phyloP scores from a whole-genome alignment of 768 basidiomycete genomes.

The Phallus indusiatus region DNA sequence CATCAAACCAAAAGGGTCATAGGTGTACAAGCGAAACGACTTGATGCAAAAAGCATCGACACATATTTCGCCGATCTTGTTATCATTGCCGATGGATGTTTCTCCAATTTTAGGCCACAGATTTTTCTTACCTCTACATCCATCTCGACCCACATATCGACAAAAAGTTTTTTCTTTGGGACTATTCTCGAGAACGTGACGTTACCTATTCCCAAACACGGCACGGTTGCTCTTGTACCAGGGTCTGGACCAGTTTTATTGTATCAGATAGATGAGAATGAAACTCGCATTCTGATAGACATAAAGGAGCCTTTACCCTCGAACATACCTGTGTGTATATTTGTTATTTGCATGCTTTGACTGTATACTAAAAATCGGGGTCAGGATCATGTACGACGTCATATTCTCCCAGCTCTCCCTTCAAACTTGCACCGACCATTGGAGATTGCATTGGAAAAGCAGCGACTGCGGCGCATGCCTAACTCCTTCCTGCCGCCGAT shows the following conservation, averaged over 20 bases:
- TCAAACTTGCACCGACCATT: slow-evolving; percentile 56
- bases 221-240: slow-evolving; percentile 76
- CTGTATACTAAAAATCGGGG: not conserved
- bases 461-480: slow-evolving; percentile 86
- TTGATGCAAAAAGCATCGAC: slow-evolving; percentile 32
- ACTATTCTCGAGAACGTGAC: slow-evolving; percentile 68
- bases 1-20: slow-evolving; percentile 41
- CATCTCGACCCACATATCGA: slow-evolving; percentile 34
- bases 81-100: slow-evolving; percentile 89
- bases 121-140: slow-evolving; percentile 45
- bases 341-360: not conserved
- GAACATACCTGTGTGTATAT: slow-evolving; percentile 56
- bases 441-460: slow-evolving; percentile 57
- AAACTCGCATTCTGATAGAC: slow-evolving; percentile 92
- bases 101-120: slow-evolving; percentile 76
- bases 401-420: slow-evolving; percentile 79
- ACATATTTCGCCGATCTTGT: slow-evolving; percentile 67
- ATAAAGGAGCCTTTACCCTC: slow-evolving; percentile 75
- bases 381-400: slow-evolving; percentile 58
- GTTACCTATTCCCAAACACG: slow-evolving; percentile 66
- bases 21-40: slow-evolving; percentile 55
- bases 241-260: slow-evolving; percentile 81
- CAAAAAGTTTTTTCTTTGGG: slow-evolving; percentile 78
- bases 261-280: slow-evolving; percentile 83
- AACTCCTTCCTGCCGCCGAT: slow-evolving; percentile 89